A percentile compares a stretch with the other conserved stretches of the same genome.
Evolutionary conservation across 768 basidiomycete species (phyloP).

Genomic region (Plicaturopsis crispa): DNA sequence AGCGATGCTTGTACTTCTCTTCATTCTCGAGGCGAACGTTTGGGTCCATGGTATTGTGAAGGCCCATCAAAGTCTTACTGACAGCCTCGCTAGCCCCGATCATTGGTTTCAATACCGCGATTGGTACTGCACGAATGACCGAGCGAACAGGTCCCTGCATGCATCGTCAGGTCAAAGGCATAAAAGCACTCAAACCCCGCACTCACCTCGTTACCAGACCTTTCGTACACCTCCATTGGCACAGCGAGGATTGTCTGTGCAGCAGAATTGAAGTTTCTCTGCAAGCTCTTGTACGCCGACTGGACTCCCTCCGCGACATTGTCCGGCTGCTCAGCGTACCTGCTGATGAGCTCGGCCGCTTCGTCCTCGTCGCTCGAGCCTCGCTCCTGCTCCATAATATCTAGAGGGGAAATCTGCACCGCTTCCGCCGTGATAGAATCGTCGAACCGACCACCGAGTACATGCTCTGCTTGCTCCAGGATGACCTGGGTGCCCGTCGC

Average conservation of each 20-base stretch:
- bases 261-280: constrained; percentile 82
- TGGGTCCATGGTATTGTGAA: constrained; percentile 91
- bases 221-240: constrained; percentile 98
- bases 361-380: constrained; percentile 35
- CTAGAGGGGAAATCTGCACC: constrained; percentile 15
- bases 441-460: constrained; percentile 75
- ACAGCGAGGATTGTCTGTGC: constrained; percentile 98
- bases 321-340: constrained; percentile 86
- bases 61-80: constrained; percentile 88
- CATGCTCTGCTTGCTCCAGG: constrained; percentile 88
- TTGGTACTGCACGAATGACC: constrained; percentile 94
- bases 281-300: constrained; percentile 85
- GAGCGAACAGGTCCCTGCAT: constrained; percentile 83
- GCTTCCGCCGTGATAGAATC: constrained; percentile 62
- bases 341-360: constrained; percentile 58
- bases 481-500: constrained; percentile 98
- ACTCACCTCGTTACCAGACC: constrained; percentile 82
- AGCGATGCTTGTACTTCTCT: constrained; percentile 89
- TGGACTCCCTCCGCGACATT: constrained; percentile 84
- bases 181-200: background rate
- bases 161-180: constrained; percentile 2
- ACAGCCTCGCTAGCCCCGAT: constrained; percentile 97
- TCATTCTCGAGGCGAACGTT: constrained; percentile 74
- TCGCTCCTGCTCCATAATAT: constrained; percentile 14
- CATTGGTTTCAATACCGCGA: constrained; percentile 96